Base-by-base conservation (phyloP, 108 stramenopile species). In the Parmales sp. region DNA sequence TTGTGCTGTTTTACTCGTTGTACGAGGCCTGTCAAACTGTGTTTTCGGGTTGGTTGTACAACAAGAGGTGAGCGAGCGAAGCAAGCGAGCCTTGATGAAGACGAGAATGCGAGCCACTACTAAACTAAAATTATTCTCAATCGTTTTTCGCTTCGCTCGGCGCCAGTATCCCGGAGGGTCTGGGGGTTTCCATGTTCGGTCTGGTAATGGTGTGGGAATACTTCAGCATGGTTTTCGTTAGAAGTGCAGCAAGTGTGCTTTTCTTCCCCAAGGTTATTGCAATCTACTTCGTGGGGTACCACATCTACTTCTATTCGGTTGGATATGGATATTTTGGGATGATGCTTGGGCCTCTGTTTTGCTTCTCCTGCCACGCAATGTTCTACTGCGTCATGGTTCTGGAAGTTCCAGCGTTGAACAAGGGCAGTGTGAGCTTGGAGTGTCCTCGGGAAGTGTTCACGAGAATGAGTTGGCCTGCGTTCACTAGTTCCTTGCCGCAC, bases 1-100 rank as follows among this genome's bases (percentile, higher is more conserved):
- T 86, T 36, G 34, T 84, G 26, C 71, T 86, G 37, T 83, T 79
- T 48, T 86, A 86, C 54, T 63, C 80, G 3, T 79, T 86, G 80
- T 86, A 86, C 51, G 83, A 86, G 63, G 83, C 83, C 13, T 80
- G 80, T 39, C 86, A 84, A 46, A 78, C 76, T 69, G 83, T 81
- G 1, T 86, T 83, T 82, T 77, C 80, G 19, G 69, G 68, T 38
- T 78, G 83, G 20, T 75, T 86, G 1, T 86, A 86, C 67, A 73
- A 73, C 39, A 86, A 84, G 67, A n/a, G n/a, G n/a, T n/a, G n/a
- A n/a, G n/a, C n/a, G n/a, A n/a, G n/a, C n/a, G n/a, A n/a, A n/a
- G n/a, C n/a, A n/a, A n/a, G n/a, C n/a, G n/a, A n/a, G n/a, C n/a
- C n/a, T n/a, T n/a, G n/a, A n/a, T n/a, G n/a, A n/a, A n/a, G n/a